These are phyloP conservation scores for Zychaea mexicana DNA, from an alignment of 371 early-diverging fungal species.

Conservation along the genomic window DNA sequence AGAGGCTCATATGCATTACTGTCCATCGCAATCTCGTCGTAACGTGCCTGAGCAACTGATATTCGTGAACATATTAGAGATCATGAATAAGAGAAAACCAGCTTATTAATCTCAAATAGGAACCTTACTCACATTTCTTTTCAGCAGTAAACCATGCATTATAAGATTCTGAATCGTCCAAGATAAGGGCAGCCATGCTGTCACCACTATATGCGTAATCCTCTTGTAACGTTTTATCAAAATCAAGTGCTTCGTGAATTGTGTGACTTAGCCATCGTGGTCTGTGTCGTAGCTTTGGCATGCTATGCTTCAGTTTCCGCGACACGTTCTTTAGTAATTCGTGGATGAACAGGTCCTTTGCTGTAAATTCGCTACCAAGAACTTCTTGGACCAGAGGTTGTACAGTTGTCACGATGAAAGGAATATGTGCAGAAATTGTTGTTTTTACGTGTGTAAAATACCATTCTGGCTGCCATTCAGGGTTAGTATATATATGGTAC, in stretches of 20 bases:
- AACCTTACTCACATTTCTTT: slow-evolving; percentile 55
- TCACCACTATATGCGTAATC: slow-evolving; percentile 63
- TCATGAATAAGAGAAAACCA: background rate
- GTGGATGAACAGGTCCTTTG: slow-evolving; percentile 73
- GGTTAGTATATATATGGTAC: background rate
- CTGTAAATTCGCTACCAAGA: slow-evolving; percentile 14
- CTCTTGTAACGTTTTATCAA: slow-evolving; percentile 74
- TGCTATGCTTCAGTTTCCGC: slow-evolving; percentile 62
- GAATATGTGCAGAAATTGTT: slow-evolving; percentile 47
- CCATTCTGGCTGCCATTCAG: slow-evolving; percentile 75
- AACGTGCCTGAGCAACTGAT: slow-evolving; percentile 61
- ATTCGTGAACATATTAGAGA: too few species aligned
- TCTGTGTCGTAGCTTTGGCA: slow-evolving; percentile 56
- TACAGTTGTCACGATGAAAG: slow-evolving; percentile 35
- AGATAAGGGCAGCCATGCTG: slow-evolving; percentile 55
- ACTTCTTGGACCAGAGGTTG: slow-evolving; percentile 35
- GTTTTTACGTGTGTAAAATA: slow-evolving; percentile 73
- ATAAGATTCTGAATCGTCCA: slow-evolving; percentile 62
- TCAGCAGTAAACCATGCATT: slow-evolving; percentile 76
- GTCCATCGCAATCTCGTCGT: slow-evolving; percentile 62
- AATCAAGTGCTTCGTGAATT: slow-evolving; percentile 71
- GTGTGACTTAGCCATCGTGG: slow-evolving; percentile 73
- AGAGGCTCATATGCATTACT: slow-evolving; percentile 65
- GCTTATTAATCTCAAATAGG: background rate
- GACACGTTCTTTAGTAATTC: slow-evolving; percentile 61